These are phyloP conservation scores for Gastrolobium bilobum DNA, from an alignment of 306 rosid genomes.

Conservation along the genomic window DNA sequence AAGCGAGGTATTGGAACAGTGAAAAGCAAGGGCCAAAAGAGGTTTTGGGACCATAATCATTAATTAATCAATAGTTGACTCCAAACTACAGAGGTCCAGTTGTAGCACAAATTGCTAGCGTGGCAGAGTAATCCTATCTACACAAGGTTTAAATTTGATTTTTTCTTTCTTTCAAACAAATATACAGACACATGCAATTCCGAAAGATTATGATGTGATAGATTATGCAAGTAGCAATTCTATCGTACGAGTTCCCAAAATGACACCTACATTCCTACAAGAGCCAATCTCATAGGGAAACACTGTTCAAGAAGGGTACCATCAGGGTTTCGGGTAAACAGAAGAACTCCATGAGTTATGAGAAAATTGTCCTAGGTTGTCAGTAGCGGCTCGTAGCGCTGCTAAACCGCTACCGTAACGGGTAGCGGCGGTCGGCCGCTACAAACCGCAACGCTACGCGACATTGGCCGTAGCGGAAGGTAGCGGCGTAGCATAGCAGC, in stretches of 20 bases:
- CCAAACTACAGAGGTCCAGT: neutral
- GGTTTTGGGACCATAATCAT: constrained; percentile 15
- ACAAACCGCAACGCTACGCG: no score
- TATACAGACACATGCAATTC: constrained; percentile 11
- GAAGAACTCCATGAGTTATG: neutral
- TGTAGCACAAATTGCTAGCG: constrained; percentile 34
- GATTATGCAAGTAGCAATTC: constrained; percentile 3
- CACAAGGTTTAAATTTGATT: neutral
- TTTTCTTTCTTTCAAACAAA: constrained; percentile 2
- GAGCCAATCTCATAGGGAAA: neutral
- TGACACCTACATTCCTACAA: constrained; percentile 4
- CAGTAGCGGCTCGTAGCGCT: no score
- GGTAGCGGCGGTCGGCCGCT: no score
- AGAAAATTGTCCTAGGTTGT: neutral
- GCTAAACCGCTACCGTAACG: no score
- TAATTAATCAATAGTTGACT: constrained; percentile 17
- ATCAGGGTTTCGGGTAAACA: neutral
- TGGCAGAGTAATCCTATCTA: constrained; percentile 24
- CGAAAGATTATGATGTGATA: constrained; percentile 20
- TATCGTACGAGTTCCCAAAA: constrained; percentile 11
- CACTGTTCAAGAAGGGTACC: neutral
- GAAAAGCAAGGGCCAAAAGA: neutral
- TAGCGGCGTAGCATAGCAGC: no score
- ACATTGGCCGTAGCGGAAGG: no score
- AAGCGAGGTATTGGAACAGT: constrained; percentile 1